These are phyloP conservation scores for Blastobotrys capitulatus DNA, from an alignment of 1,139 yeast species.

Conservation along the genomic window DNA sequence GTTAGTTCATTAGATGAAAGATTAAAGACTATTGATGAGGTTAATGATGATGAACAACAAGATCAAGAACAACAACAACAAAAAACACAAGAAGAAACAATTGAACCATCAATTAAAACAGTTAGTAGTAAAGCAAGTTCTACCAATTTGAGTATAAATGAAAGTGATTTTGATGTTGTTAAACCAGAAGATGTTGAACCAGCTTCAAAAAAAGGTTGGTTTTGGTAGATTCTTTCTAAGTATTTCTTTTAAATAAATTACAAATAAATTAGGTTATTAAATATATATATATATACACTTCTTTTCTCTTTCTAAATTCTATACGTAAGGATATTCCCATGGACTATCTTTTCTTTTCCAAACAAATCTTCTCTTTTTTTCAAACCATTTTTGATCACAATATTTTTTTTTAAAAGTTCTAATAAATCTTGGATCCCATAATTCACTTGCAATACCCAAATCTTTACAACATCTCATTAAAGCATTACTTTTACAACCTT, in stretches of 20 bases:
- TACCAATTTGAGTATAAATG: constrained; percentile 8
- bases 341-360: constrained; percentile 82
- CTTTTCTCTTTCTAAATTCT: neutral
- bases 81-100: neutral
- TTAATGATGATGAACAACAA: constrained; percentile 3
- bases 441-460: constrained; percentile 90
- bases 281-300: neutral
- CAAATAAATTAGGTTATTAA: neutral
- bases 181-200: constrained; percentile 20
- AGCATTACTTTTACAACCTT: constrained; percentile 95
- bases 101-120: neutral
- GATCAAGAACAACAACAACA: neutral
- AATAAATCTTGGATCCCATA: constrained; percentile 95
- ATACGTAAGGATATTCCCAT: constrained; percentile 73
- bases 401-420: constrained; percentile 66
- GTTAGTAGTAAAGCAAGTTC: constrained; percentile 1
- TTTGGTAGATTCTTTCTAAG: constrained; percentile 16
- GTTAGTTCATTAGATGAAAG: constrained; percentile 21
- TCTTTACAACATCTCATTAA: constrained; percentile 98
- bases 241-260: neutral
- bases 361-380: constrained; percentile 65
- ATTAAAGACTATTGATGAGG: constrained; percentile 18
- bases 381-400: constrained; percentile 84
- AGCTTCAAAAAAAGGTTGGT: constrained; percentile 18
- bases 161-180: constrained; percentile 24